Evolutionary conservation across 768 basidiomycete genomes (phyloP).

Genomic region (Tulasnella sp.): DNA sequence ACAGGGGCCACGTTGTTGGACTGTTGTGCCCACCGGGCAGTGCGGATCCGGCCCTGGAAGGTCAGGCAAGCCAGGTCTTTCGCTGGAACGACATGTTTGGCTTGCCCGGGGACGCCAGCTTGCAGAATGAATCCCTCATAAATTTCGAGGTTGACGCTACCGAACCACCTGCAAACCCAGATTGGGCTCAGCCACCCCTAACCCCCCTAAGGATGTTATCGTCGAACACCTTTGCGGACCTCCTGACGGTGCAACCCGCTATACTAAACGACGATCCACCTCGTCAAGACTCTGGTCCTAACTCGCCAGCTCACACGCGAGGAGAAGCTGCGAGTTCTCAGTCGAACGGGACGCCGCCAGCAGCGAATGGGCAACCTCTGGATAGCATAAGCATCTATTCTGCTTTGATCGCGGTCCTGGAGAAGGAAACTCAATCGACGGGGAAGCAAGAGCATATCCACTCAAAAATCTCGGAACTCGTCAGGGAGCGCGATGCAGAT

Average conservation of each 20-base stretch:
- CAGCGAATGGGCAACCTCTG: background rate
- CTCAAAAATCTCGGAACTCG: background rate
- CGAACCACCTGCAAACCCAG: background rate
- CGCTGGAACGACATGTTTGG: background rate
- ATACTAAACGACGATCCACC: background rate
- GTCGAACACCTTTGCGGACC: background rate
- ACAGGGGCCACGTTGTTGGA: background rate
- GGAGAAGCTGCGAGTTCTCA: background rate
- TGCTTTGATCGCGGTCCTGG: background rate
- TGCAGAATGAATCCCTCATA: background rate
- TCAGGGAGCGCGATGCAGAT: background rate
- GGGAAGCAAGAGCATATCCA: background rate
- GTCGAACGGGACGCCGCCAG: background rate
- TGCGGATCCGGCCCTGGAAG: background rate
- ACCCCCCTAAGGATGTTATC: background rate
- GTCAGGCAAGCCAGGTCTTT: background rate
- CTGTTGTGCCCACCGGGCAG: background rate
- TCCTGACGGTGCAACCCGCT: background rate
- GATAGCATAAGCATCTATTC: background rate
- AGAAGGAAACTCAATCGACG: background rate
- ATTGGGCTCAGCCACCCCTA: background rate
- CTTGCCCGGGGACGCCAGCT: background rate
- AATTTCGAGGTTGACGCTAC: background rate
- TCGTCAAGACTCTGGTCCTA: constrained; percentile 8
- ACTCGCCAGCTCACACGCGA: background rate